Percentiles rank a stretch among this genome's conserved stretches.
Evolutionary conservation across 768 basidiomycete species (phyloP).

Genomic region (Neoboletus brunneissimus): DNA sequence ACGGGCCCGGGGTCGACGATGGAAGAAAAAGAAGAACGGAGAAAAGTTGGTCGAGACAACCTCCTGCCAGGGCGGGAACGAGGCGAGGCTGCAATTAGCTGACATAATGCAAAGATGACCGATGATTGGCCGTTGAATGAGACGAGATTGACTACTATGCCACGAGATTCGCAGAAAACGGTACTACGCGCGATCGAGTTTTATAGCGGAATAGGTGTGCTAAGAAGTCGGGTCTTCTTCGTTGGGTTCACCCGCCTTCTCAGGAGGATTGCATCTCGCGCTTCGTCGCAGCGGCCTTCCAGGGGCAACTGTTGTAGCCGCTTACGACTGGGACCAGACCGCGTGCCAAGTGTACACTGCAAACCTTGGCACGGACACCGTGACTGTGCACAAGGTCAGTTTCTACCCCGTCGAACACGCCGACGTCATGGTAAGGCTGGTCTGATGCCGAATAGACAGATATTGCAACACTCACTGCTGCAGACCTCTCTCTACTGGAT

Average conservation of each 20-base stretch:
- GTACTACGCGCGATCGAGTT: conserved; percentile 51
- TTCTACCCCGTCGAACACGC: not conserved
- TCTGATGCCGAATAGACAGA: conserved; percentile 43
- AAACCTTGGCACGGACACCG: conserved; percentile 51
- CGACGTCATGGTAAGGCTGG: not conserved
- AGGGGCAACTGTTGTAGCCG: conserved; percentile 49
- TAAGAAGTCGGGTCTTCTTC: not conserved
- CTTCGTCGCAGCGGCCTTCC: conserved; percentile 49
- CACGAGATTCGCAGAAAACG: conserved; percentile 5
- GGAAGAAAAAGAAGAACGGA: not conserved
- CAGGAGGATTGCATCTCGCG: conserved; percentile 74
- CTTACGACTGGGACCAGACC: conserved; percentile 83
- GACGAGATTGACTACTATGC: not conserved
- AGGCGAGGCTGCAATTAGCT: conserved; percentile 20
- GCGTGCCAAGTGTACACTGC: conserved; percentile 68
- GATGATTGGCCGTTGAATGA: conserved; percentile 7
- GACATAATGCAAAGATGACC: conserved; percentile 11
- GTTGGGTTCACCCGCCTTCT: conserved; percentile 1
- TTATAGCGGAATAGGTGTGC: conserved; percentile 73
- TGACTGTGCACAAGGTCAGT: conserved; percentile 41
- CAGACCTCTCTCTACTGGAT: conserved; percentile 42
- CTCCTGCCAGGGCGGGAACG: conserved; percentile 6
- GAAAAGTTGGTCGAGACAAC: conserved; percentile 5
- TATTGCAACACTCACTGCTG: conserved; percentile 55
- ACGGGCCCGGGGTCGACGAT: not conserved